Evolutionary conservation across 768 basidiomycete species (phyloP), one percentile per base, ranked within the genome.

Genomic region (Pleurotus cornucopiae): DNA sequence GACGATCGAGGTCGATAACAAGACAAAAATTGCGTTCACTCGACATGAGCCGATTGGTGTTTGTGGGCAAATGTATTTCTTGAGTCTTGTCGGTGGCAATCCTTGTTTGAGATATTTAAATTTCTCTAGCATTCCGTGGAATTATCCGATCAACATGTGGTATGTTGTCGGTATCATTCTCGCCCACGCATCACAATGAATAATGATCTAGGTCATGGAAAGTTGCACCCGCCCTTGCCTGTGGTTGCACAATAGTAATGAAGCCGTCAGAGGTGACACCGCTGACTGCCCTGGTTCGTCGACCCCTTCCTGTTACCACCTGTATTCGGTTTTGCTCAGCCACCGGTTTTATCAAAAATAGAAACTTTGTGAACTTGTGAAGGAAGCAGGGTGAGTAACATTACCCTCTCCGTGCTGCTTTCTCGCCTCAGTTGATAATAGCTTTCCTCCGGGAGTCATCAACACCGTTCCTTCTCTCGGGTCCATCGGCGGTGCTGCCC

Each of bases 161-260:
- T 86, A 65, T 44, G 73, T 63, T 55, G 21, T 34, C 30, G 9
- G 30, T 30, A 30, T 30, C 18, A 14, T 12, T 46, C 43, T 34
- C 30, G 11, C 30, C 30, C 30, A 34, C 30, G 30, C 9, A 34
- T 34, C 30, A 34, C 11, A 34, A 12, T 25, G 23, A 34, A 14
- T 41, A 16, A 45, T 40, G 55, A 54, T 55, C 37, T 54, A 88
- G 86, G 84, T 73, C 86, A 23, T 95, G 94, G 94, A 97, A 98
- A 72, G 83, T 96, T 46, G 94, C 89, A 7, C 95, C 94, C 6
- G 93, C 94, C 12, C 81, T 98, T 55, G 93, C 94, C 6, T 83
- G 84, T 54, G 94, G 95, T 37, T 95, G 93, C 72, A 92, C 91
- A 20, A 87, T 96, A 65, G 88, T 98, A 63, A 89, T 98, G 86